These are phyloP conservation scores for Cornus suecica DNA, from an alignment of 148 eudicot genomes.

Conservation along the genomic window DNA sequence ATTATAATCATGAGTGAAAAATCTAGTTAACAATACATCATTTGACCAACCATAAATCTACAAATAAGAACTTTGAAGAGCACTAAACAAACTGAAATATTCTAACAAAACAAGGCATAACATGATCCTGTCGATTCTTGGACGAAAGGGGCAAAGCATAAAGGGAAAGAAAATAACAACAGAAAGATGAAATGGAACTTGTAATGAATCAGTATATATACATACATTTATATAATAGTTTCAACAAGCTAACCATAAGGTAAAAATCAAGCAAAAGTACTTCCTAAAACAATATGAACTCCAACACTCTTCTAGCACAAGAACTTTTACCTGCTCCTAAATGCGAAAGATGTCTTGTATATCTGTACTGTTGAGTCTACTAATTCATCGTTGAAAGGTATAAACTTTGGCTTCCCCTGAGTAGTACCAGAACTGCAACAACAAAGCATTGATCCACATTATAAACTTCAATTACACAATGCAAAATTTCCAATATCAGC, in stretches of 20 bases:
- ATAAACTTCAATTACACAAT: background rate
- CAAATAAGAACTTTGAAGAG: too few species aligned
- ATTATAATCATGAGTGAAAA: too few species aligned
- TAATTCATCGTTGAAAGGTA: constrained; percentile 81
- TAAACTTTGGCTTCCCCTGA: constrained; percentile 83
- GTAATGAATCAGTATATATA: background rate
- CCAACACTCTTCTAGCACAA: too few species aligned
- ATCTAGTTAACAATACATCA: too few species aligned
- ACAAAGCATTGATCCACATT: background rate
- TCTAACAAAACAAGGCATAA: too few species aligned
- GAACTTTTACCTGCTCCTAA: constrained; percentile 65
- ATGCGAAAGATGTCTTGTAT: constrained; percentile 80
- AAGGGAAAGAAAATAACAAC: background rate
- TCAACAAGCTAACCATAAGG: background rate
- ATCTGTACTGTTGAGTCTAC: constrained; percentile 75
- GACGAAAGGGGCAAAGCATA: background rate
- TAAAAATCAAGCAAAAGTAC: background rate
- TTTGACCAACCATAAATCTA: too few species aligned
- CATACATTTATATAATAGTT: too few species aligned
- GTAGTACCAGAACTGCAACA: constrained; percentile 85
- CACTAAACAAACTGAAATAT: background rate
- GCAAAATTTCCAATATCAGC: background rate
- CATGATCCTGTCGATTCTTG: background rate
- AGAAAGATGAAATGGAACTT: background rate
- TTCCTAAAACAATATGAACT: background rate